Evolutionary conservation across 805 yeast species (phyloP), one percentile per base, ranked within the genome.

Genomic region (Candida piceae): DNA sequence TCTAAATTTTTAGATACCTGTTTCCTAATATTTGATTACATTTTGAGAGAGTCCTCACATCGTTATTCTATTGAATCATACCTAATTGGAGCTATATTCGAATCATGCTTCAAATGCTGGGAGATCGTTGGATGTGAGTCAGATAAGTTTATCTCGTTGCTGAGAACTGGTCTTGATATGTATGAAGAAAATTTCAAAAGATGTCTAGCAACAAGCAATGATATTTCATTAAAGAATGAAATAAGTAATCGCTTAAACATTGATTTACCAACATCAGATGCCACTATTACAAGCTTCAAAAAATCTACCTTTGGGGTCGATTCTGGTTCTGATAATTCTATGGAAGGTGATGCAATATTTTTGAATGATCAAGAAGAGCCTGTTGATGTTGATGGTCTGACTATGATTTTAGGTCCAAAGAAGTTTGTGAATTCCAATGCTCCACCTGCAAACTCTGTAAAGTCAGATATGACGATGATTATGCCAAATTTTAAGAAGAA

Each of bases 401-500:
- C 63, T 1, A 54, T 50, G 50, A 48, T 58, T 17, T 35, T 57
- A 11, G 57, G 17, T 10, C 17, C 54, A 2, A 46, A 37, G 16
- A 41, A 35, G 19, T 40, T 37, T 30, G 48, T 30, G 13, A 36
- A 27, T 7, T 31, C 31, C 15, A 13, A 6, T 13, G 6, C 11
- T 6, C 4, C 16, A 15, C 6, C 29, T 13, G 17, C 36, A 11
- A 32, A 36, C 10, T 33, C 32, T 7, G 36, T 44, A 16, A 48
- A 44, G n/a, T 50, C 61, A 5, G 69, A 63, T 39, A 59, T 65
- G 63, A 63, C 70, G 0, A 64, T 58, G 64, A 51, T 65, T 2
- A 44, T 62, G 36, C 67, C 70, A 2, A 53, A 44, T 7, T 46
- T 53, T 35, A 45, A 41, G 21, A 37, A 29, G 4, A 16, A 30